These are phyloP conservation scores for Carex cristatella DNA, from an alignment of 176 grass and related monocot genomes.

Conservation along the genomic window DNA sequence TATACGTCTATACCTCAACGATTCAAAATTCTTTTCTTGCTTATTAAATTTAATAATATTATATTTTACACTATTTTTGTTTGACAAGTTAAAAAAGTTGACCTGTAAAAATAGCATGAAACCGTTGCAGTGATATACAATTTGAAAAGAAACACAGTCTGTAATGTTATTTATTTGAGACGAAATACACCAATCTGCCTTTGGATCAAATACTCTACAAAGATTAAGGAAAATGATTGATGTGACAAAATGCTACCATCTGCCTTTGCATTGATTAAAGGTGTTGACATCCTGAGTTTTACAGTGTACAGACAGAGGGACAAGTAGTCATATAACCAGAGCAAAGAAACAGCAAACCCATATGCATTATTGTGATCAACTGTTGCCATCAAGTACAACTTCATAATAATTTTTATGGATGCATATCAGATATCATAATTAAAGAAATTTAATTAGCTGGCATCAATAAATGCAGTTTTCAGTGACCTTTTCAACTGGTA, in stretches of 20 bases:
- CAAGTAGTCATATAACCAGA: background rate
- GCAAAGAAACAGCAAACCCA: background rate
- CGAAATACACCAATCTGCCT: background rate
- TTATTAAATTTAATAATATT: background rate
- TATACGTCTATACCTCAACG: background rate
- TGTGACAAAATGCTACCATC: background rate
- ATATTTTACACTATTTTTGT: background rate
- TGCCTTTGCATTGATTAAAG: background rate
- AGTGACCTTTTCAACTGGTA: background rate
- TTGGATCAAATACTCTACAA: background rate
- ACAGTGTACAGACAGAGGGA: background rate
- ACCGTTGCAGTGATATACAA: background rate
- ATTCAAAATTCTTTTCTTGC: background rate
- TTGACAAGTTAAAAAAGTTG: background rate
- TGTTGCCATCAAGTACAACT: background rate
- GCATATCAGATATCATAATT: background rate
- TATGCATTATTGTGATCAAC: background rate
- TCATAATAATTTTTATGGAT: background rate
- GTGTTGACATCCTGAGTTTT: background rate
- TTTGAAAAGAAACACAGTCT: background rate
- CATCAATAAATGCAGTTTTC: background rate
- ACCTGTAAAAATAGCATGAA: background rate
- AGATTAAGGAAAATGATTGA: background rate
- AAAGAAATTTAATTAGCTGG: background rate
- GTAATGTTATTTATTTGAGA: background rate